Conservation (phyloP, 2,329 filamentous ascomycete genomes). For the Talaromyces albobiverticillius region DNA sequence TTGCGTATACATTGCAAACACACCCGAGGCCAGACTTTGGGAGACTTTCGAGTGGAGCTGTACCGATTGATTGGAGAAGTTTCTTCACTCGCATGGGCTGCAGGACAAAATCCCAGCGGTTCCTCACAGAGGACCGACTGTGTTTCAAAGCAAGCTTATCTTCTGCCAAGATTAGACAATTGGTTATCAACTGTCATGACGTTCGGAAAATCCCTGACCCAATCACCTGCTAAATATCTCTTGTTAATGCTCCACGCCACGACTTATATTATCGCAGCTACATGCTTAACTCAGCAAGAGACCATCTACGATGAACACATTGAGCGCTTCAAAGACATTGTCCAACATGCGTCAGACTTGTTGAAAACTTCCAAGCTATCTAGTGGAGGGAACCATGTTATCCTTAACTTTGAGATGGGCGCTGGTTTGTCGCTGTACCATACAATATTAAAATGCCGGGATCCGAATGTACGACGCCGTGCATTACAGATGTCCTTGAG, state of each 20-base stretch:
- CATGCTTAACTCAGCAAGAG: not conserved
- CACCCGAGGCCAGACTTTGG: too few species aligned
- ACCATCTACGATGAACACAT: not conserved
- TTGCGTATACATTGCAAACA: too few species aligned
- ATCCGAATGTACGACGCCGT: constrained; percentile 19
- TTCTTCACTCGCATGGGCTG: too few species aligned
- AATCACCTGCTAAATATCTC: too few species aligned
- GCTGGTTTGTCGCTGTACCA: constrained; percentile 17
- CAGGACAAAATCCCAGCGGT: too few species aligned
- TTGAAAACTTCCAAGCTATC: not conserved
- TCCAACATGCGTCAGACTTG: not conserved
- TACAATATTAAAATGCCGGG: constrained; percentile 24
- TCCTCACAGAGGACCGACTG: too few species aligned
- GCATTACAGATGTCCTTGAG: constrained; percentile 23
- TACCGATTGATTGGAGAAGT: too few species aligned
- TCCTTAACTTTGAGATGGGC: not conserved
- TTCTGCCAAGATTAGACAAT: too few species aligned
- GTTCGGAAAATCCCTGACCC: not conserved
- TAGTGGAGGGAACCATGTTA: not conserved
- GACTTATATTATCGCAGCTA: not conserved
- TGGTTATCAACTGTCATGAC: too few species aligned
- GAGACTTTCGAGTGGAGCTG: too few species aligned
- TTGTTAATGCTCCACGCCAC: too few species aligned
- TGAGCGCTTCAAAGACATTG: not conserved
- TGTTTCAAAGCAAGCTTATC: too few species aligned